Evolutionary conservation across 768 basidiomycete species (phyloP), one percentile per base, ranked within the genome.

Genomic region (Cystofilobasidium capitatum): DNA sequence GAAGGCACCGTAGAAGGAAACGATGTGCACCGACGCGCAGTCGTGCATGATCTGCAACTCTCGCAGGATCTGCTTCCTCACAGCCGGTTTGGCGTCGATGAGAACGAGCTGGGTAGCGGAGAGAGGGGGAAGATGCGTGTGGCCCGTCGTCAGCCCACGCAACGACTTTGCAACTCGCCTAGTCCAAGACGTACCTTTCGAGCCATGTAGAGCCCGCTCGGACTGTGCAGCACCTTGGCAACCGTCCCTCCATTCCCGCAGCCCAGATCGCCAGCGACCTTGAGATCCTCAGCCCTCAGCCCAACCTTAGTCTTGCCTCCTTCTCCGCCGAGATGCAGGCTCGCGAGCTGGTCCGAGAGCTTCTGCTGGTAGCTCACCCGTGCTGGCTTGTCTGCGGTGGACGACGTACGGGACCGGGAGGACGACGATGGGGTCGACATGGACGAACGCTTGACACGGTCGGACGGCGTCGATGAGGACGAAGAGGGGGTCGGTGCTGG

Each of bases 1-100:
- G 79, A 91, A 99, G 62, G 96, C 96, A 70, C 96, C 96, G 75
- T 88, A 93, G 80, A 97, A 99, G 0, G 89, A 92, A 73, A 99
- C 88, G 76, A 99, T 99, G 77, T 91, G 89, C 64, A 83, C 84
- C 9, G 90, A 93, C 71, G 87, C 82, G 79, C 94, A 98, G 78
- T 96, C 89, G 77, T 97, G 91, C 94, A 98, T 94, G 81, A 99
- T 98, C 73, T 97, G 94, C 71, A 99, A 81, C 76, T 99, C 96
- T 61, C 96, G 87, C 42, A 98, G 81, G 73, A 99, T 98, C 79
- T 99, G 96, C 76, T 98, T 99, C 70, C 93, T 83, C 37, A 98
- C 91, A 2, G 90, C 84, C 13, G 92, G 94, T 76, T 97, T 97
- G 36, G 91, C 92, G 78, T 94, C 91, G 77, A 96, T 94, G 70